phyloP scores from a whole-genome alignment of 768 basidiomycete species.

The Exidia glandulosa region DNA sequence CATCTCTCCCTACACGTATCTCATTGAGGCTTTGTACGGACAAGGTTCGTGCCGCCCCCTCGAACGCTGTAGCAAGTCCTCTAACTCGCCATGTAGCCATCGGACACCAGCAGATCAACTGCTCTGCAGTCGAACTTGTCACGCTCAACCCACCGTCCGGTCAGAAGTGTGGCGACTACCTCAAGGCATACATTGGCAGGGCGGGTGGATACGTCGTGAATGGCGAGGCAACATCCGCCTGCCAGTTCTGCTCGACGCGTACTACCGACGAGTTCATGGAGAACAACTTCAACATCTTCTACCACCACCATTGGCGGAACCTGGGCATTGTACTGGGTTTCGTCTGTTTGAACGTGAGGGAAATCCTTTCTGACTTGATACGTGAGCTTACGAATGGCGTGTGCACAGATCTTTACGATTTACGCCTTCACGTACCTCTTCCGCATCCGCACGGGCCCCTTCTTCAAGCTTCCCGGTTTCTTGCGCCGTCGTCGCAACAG shows the following conservation, averaged over 20 bases:
- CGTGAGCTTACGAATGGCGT: not conserved
- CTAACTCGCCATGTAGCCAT: conserved; percentile 8
- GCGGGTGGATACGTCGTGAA: conserved; percentile 50
- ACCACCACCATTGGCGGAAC: conserved; percentile 43
- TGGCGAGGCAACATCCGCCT: conserved; percentile 39
- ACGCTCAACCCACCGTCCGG: conserved; percentile 44
- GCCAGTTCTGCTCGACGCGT: conserved; percentile 48
- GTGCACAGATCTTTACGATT: conserved; percentile 29
- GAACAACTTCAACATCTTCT: conserved; percentile 43
- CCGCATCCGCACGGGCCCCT: conserved; percentile 25
- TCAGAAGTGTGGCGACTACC: conserved; percentile 40
- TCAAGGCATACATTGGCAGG: conserved; percentile 34
- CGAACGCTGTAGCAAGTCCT: not conserved
- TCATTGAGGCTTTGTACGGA: conserved; percentile 36
- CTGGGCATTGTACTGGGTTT: conserved; percentile 40
- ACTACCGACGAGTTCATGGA: conserved; percentile 50
- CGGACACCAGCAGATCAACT: conserved; percentile 25
- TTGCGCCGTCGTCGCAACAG: too few species aligned
- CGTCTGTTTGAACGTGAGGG: conserved; percentile 30
- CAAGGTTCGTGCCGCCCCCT: conserved; percentile 12
- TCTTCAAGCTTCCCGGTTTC: too few species aligned
- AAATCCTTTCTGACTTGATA: not conserved
- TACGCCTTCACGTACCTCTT: conserved; percentile 48
- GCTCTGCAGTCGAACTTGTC: conserved; percentile 50
- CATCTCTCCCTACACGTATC: conserved; percentile 43